These are phyloP conservation scores for Umbelopsis sp. DNA, from an alignment of 371 early-diverging fungal genomes.

Conservation along the genomic window DNA sequence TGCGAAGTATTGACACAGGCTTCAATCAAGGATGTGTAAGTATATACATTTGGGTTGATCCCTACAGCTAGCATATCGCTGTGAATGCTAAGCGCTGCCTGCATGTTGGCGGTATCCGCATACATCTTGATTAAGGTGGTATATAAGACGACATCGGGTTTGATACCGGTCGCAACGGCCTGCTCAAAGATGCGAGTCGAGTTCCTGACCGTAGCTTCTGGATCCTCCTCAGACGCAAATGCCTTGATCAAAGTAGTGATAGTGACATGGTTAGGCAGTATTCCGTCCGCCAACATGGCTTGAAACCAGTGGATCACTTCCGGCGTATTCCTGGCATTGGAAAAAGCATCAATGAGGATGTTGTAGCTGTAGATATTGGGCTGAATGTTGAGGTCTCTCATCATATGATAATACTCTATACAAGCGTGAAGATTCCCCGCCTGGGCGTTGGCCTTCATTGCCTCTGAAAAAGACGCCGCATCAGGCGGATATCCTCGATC, in stretches of 20 bases:
- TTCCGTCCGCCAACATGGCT: constrained; percentile 32
- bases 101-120: constrained; percentile 32
- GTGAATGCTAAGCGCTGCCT: constrained; percentile 40
- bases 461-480: constrained; percentile 48
- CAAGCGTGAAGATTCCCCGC: constrained; percentile 27
- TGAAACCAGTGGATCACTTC: constrained; percentile 50
- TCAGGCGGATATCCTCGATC: constrained; percentile 46
- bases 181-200: constrained; percentile 36
- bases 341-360: constrained; percentile 49
- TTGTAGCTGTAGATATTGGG: constrained; percentile 58
- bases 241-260: constrained; percentile 39
- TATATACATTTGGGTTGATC: constrained; percentile 44
- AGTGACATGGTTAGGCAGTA: constrained; percentile 38
- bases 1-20: constrained; percentile 34
- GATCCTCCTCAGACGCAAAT: constrained; percentile 22
- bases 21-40: constrained; percentile 46
- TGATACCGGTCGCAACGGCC: constrained; percentile 39
- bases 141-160: constrained; percentile 43
- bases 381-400: constrained; percentile 37
- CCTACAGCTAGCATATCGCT: constrained; percentile 40
- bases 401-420: constrained; percentile 44
- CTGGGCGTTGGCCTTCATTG: constrained; percentile 45
- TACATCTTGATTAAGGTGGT: constrained; percentile 43
- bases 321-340: constrained; percentile 26
- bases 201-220: constrained; percentile 22